Evolutionary conservation across 495 filamentous ascomycete genomes (phyloP).

Genomic region (Neurospora intermedia): DNA sequence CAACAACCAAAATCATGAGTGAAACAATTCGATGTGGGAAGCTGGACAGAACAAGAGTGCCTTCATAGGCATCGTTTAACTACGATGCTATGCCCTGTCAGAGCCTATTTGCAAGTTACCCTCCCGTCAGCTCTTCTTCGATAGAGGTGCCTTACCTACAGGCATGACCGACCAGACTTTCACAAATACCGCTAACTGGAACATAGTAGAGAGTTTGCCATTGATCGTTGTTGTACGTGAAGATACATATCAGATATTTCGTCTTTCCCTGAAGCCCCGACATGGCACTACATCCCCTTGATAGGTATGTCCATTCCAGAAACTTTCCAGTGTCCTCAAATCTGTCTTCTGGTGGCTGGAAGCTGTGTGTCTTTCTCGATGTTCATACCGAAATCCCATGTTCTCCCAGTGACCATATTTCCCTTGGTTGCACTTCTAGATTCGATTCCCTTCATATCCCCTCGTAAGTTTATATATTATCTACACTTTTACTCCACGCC

Average conservation of each 20-base stretch:
- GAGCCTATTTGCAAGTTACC: background rate
- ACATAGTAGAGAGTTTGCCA: background rate
- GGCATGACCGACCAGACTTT: background rate
- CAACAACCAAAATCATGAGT: background rate
- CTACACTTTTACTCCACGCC: background rate
- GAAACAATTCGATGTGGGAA: background rate
- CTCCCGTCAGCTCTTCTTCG: background rate
- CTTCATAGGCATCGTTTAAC: background rate
- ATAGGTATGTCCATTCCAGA: background rate
- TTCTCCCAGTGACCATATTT: background rate
- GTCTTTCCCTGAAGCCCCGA: background rate
- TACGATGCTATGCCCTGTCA: background rate
- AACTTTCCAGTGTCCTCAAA: background rate
- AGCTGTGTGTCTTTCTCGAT: background rate
- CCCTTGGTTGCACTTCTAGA: background rate
- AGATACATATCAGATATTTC: too few relatives aligned
- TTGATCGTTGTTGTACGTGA: background rate
- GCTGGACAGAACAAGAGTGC: background rate
- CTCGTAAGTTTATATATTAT: background rate
- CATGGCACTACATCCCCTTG: background rate
- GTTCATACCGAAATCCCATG: background rate
- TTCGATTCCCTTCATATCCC: background rate
- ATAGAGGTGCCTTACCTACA: background rate
- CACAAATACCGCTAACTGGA: background rate
- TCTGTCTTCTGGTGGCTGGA: background rate